Evolutionary conservation across 805 yeast genomes (phyloP).

Genomic region (Nakazawaea anatomiae): DNA sequence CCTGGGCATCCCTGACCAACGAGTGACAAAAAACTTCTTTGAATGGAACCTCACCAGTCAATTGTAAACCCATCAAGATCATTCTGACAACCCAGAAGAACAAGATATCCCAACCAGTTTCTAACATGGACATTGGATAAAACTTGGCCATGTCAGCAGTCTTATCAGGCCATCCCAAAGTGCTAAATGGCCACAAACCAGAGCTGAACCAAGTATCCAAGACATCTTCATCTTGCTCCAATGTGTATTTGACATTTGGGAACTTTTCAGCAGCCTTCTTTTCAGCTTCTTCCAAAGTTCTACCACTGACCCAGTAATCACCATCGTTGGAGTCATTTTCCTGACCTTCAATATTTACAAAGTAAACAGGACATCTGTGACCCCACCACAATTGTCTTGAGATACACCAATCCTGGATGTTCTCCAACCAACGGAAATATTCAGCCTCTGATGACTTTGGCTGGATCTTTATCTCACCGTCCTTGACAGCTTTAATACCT

Average conservation of each 20-base stretch:
- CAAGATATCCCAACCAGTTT: conserved; percentile 98
- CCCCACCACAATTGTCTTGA: conserved; percentile 94
- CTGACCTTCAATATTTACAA: conserved; percentile 73
- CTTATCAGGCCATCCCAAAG: conserved; percentile 90
- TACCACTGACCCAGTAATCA: conserved; percentile 87
- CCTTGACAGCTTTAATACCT: conserved; percentile 79
- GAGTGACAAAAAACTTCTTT: conserved; percentile 97
- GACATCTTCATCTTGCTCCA: conserved; percentile 96
- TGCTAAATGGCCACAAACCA: conserved; percentile 96
- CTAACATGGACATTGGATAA: conserved; percentile 90
- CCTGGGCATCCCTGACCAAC: conserved; percentile 97
- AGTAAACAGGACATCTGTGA: conserved; percentile 96
- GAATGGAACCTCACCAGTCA: conserved; percentile 90
- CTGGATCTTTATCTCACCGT: conserved; percentile 72
- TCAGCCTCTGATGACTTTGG: conserved; percentile 92
- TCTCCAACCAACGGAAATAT: conserved; percentile 91
- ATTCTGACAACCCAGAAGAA: conserved; percentile 99
- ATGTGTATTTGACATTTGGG: conserved; percentile 60
- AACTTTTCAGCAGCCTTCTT: conserved; percentile 72
- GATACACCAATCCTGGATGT: conserved; percentile 98
- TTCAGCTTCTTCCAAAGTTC: conserved; percentile 76
- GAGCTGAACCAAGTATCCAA: conserved; percentile 98
- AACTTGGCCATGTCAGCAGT: conserved; percentile 69
- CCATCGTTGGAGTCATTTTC: conserved; percentile 58
- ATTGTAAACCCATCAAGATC: conserved; percentile 85